Base-by-base conservation (phyloP, 371 early-diverging fungal genomes). In the Apophysomyces ossiformis region DNA sequence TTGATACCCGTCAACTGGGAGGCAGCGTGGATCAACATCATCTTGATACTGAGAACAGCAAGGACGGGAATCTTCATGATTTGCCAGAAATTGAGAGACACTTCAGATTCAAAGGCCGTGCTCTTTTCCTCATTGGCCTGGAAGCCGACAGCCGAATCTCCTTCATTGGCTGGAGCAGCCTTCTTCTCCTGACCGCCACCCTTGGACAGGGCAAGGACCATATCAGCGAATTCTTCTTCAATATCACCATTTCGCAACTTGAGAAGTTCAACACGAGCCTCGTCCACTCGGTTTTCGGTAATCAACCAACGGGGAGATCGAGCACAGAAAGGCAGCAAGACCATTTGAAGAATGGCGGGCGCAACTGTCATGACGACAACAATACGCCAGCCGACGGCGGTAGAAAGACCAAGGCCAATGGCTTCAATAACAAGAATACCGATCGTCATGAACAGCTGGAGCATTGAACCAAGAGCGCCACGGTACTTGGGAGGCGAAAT, bases 371-470 rank as follows among this genome's bases (percentile, higher is more conserved):
- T 72, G 7, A 85, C 78, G 13, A 88, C 74, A 45, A 87, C 77
- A 32, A 91, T 65, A 65, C 92, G 84, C 93, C 93, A 92, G 57
- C 86, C 87, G 6, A 91, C 84, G 12, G 85, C 78, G 58, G 77
- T 72, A 32, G 78, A 77, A 63, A 89, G 78, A 35, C 84, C 85
- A 50, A 91, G 72, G 45, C 88, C 85, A 64, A 89, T 75, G 15
- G 81, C 65, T 64, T 90, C 85, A 59, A 89, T 85, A 13, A 91
- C 47, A 57, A 94, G 70, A 66, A 93, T 87, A 58, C 96, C 96
- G 54, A 90, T 62, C n/a, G 93, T 89, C 60, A 93, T 75, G 32
- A 92, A 87, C 61, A 95, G 79, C 75, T 95, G 95, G 64, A 94
- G 87, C 58, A 89, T 76, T 15, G 93, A 83, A 41, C 85, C 83